A percentile compares a stretch with the other conserved stretches of the same genome.
These are phyloP conservation scores for Mycena kentingensis DNA, from an alignment of 768 basidiomycete genomes.

Conservation along the genomic window DNA sequence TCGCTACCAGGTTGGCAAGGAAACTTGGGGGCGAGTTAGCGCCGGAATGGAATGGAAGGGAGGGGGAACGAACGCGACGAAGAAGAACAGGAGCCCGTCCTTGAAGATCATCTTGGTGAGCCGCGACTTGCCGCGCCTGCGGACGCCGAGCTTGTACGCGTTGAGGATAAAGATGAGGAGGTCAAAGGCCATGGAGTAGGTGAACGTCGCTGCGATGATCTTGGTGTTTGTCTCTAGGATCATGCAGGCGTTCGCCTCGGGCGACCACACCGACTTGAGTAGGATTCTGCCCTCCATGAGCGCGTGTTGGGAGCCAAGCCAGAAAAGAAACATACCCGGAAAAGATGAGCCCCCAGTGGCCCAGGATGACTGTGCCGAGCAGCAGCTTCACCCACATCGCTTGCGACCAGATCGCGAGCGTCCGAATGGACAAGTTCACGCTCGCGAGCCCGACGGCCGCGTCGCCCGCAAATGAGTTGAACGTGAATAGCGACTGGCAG, in stretches of 20 bases:
- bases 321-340: conserved; percentile 47
- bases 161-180: conserved; percentile 62
- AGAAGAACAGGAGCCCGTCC: conserved; percentile 74
- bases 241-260: conserved; percentile 46
- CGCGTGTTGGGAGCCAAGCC: neutral
- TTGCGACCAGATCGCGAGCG: conserved; percentile 83
- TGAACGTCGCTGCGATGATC: conserved; percentile 65
- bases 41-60: conserved; percentile 6
- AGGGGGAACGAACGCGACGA: conserved; percentile 56
- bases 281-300: conserved; percentile 46
- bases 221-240: conserved; percentile 61
- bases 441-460: conserved; percentile 63
- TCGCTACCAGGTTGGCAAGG: conserved; percentile 63
- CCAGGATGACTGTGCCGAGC: conserved; percentile 59
- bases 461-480: conserved; percentile 66
- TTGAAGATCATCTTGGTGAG: conserved; percentile 67
- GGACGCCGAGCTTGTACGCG: conserved; percentile 58
- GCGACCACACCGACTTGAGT: conserved; percentile 59
- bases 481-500: conserved; percentile 71
- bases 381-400: no score
- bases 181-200: conserved; percentile 77
- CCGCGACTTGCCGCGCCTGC: conserved; percentile 47
- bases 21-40: conserved; percentile 45
- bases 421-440: conserved; percentile 68
- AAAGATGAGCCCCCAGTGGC: conserved; percentile 73